phyloP scores from a whole-genome alignment of 345 rosid species.

The Pistacia vera region DNA sequence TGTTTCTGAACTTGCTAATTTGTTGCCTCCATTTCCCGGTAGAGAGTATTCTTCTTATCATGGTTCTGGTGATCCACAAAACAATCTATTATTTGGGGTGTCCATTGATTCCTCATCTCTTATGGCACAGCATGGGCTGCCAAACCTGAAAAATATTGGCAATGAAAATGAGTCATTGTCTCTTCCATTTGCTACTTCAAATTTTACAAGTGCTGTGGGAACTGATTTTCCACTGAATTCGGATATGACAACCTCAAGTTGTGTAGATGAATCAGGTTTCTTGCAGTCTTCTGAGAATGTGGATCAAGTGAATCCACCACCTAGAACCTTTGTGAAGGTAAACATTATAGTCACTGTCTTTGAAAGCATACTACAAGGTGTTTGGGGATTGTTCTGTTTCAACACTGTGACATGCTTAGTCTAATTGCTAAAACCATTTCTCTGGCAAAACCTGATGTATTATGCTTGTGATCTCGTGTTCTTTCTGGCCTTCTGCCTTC shows the following conservation, averaged over 20 bases:
- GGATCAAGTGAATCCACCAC: slow-evolving; percentile 47
- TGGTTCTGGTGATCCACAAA: slow-evolving; percentile 43
- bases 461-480: neutral
- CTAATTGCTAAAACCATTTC: neutral
- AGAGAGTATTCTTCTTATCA: slow-evolving; percentile 42
- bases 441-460: neutral
- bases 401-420: neutral
- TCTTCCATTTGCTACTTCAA: slow-evolving; percentile 39
- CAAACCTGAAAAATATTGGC: slow-evolving; percentile 38
- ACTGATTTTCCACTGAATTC: slow-evolving; percentile 42
- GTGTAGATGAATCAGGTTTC: slow-evolving; percentile 54
- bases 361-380: neutral
- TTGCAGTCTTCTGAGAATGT: slow-evolving; percentile 52
- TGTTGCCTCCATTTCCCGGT: slow-evolving; percentile 50
- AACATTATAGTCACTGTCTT: slow-evolving; percentile 3
- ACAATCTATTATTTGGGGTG: slow-evolving; percentile 48
- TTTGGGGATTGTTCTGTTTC: neutral
- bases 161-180: slow-evolving; percentile 37
- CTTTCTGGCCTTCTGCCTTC: neutral
- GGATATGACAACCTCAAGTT: slow-evolving; percentile 54
- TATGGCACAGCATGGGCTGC: slow-evolving; percentile 46
- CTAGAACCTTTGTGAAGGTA: slow-evolving; percentile 58
- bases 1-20: slow-evolving; percentile 37
- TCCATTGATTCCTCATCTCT: slow-evolving; percentile 47
- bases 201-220: slow-evolving; percentile 35